Conservation (phyloP, 2,329 filamentous ascomycete species). For the Aschersonia sp. region DNA sequence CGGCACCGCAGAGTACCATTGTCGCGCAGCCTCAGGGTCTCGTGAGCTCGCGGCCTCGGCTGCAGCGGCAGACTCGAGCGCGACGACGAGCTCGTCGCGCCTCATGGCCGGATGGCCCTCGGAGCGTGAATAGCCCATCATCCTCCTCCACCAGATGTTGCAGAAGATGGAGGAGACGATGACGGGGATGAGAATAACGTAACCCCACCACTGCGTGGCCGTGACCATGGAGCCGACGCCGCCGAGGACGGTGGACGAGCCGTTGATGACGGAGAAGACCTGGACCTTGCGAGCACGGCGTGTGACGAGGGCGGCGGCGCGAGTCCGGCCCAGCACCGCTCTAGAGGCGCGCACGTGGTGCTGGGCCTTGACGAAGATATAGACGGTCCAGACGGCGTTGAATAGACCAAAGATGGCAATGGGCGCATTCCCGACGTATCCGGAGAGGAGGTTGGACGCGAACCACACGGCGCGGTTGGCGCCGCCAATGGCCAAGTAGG, state of each 20-base stretch:
- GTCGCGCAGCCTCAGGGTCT: slow-evolving; percentile 1
- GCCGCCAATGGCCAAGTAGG: slow-evolving; percentile 38
- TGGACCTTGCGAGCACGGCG: slow-evolving; percentile 25
- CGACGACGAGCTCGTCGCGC: slow-evolving; percentile 5
- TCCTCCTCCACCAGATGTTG: slow-evolving; percentile 32
- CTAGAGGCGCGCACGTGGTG: slow-evolving; percentile 17
- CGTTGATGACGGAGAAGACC: slow-evolving; percentile 28
- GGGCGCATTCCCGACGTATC: slow-evolving; percentile 38
- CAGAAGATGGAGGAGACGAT: slow-evolving; percentile 28
- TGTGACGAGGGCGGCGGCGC: slow-evolving; percentile 15
- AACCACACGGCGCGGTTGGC: slow-evolving; percentile 23
- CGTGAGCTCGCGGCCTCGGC: slow-evolving; percentile 4
- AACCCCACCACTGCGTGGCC: slow-evolving; percentile 36
- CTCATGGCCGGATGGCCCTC: slow-evolving; percentile 2
- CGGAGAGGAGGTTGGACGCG: slow-evolving; percentile 37
- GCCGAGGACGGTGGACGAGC: slow-evolving; percentile 28
- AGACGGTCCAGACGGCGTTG: slow-evolving; percentile 32
- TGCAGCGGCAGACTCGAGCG: slow-evolving; percentile 9
- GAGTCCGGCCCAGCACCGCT: slow-evolving; percentile 11
- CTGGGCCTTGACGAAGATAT: slow-evolving; percentile 24
- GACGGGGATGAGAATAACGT: slow-evolving; percentile 34
- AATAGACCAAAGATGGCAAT: slow-evolving; percentile 32
- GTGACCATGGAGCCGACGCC: slow-evolving; percentile 35
- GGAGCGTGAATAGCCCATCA: slow-evolving; percentile 25
- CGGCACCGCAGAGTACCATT: slow-evolving; percentile 6